A percentile compares a stretch with the other conserved stretches of the same genome.
These are phyloP conservation scores for Paraurostyla sp. DNA, from an alignment of 73 alveolate species.

Conservation along the genomic window DNA sequence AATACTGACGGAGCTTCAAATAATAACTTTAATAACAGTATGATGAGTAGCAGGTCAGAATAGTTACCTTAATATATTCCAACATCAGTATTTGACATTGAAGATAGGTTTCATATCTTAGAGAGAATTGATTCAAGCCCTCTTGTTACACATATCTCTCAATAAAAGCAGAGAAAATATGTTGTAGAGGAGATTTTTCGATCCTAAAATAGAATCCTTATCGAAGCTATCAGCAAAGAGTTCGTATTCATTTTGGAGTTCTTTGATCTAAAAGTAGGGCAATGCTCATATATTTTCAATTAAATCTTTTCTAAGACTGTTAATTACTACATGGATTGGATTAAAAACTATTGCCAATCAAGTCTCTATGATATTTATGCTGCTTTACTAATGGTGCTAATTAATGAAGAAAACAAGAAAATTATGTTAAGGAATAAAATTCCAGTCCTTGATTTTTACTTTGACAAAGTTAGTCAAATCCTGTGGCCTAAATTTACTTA, in stretches of 20 bases:
- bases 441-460: constrained; percentile 65
- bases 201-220: constrained; percentile 50
- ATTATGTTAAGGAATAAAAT: constrained; percentile 59
- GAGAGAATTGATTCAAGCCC: constrained; percentile 64
- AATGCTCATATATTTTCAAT: constrained; percentile 70
- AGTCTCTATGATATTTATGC: constrained; percentile 60
- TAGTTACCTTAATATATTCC: constrained; percentile 4
- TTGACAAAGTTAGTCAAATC: constrained; percentile 62
- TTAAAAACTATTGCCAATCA: not conserved
- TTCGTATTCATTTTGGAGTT: constrained; percentile 71
- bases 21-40: not conserved
- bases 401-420: constrained; percentile 68
- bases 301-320: constrained; percentile 61
- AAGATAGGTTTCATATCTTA: constrained; percentile 66
- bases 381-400: constrained; percentile 53
- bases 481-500: constrained; percentile 77
- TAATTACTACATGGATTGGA: constrained; percentile 48
- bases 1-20: constrained; percentile 4
- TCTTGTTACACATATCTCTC: constrained; percentile 43
- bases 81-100: constrained; percentile 60
- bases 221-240: constrained; percentile 66
- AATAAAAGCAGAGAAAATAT: not conserved
- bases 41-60: constrained; percentile 27
- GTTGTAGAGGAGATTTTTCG: constrained; percentile 71
- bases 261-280: constrained; percentile 63